Evolutionary conservation across 1,284 basidiomycete genomes (phyloP).

Genomic region (Inonotus obliquus): DNA sequence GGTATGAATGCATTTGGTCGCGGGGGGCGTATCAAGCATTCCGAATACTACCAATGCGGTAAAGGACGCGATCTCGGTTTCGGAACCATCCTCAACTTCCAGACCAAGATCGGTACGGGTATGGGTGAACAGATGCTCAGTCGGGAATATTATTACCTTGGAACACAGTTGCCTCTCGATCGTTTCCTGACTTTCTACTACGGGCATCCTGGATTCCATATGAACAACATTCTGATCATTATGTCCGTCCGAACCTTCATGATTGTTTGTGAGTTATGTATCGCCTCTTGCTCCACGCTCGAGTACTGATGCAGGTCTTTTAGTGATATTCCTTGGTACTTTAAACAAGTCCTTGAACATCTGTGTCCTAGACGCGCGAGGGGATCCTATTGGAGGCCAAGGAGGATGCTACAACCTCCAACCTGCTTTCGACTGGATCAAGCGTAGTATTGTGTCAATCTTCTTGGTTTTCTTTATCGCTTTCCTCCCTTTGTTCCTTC

Average conservation of each 20-base stretch:
- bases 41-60: conserved; percentile 98
- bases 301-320: conserved; percentile 11
- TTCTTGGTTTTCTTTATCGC: conserved; percentile 97
- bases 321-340: conserved; percentile 89
- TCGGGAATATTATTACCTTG: conserved; percentile 98
- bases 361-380: conserved; percentile 78
- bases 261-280: conserved; percentile 64
- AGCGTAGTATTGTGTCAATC: conserved; percentile 91
- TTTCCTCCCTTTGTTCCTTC: conserved; percentile 91
- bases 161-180: conserved; percentile 96
- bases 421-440: conserved; percentile 95
- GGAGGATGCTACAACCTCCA: conserved; percentile 90
- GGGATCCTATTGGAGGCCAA: conserved; percentile 77
- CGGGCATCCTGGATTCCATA: conserved; percentile 98
- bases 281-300: conserved; percentile 6
- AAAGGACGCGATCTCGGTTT: conserved; percentile 99
- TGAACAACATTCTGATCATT: conserved; percentile 99
- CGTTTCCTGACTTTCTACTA: conserved; percentile 99
- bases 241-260: conserved; percentile 96
- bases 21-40: conserved; percentile 98
- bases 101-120: conserved; percentile 99
- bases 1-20: conserved; percentile 99
- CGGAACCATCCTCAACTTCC: conserved; percentile 99
- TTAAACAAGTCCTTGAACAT: conserved; percentile 88
- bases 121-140: conserved; percentile 99